Conservation (phyloP, 305 asterid genomes). For the Plantago rigida region DNA sequence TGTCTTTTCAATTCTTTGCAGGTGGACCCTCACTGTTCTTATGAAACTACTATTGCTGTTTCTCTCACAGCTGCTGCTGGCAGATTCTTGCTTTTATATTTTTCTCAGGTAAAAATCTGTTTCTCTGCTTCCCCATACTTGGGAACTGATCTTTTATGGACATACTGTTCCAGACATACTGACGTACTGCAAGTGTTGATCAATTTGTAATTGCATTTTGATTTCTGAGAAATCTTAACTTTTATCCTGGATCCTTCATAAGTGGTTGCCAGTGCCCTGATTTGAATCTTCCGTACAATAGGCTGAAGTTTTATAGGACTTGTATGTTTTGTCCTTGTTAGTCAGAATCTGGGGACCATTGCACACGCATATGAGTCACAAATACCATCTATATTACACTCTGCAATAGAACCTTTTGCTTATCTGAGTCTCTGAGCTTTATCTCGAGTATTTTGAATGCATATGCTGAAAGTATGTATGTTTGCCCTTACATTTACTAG, state of each 20-base stretch:
- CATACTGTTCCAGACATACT: not conserved
- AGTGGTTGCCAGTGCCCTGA: not conserved
- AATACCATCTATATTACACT: conserved; percentile 3
- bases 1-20: conserved; percentile 34
- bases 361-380: not conserved
- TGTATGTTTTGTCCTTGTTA: not conserved
- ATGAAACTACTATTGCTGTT: conserved; percentile 55
- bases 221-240: conserved; percentile 16
- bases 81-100: conserved; percentile 80
- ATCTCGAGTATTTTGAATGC: not conserved
- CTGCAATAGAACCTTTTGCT: not conserved
- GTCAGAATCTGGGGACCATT: not conserved
- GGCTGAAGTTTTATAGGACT: not conserved
- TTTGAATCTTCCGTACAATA: conserved; percentile 10
- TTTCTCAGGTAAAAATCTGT: conserved; percentile 56
- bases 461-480: not conserved
- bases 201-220: not conserved
- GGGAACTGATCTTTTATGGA: not conserved
- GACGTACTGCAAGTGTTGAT: conserved; percentile 17
- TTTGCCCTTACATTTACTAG: not conserved
- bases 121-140: conserved; percentile 17
- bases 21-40: conserved; percentile 99
- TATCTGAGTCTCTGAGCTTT: not conserved
- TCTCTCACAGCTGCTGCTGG: conserved; percentile 63
- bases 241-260: not conserved